Evolutionary conservation across 75 land plant species (phyloP).

Genomic region (Selaginella tamariscina): DNA sequence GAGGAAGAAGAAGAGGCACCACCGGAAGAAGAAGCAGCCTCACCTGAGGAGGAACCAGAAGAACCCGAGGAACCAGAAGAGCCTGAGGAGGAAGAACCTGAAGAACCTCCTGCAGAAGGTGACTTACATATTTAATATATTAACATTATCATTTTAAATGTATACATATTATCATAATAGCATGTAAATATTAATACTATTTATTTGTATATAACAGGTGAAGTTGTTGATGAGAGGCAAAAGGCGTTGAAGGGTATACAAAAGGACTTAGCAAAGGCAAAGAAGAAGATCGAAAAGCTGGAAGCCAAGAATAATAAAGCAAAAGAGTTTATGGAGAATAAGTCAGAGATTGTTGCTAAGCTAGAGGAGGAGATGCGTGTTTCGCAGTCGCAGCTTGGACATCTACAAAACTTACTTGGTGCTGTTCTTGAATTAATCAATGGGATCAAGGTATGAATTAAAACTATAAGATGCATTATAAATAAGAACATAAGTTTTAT

Average conservation of each 20-base stretch:
- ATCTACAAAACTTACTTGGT: neutral
- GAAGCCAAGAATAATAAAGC: neutral
- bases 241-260: constrained; percentile 11
- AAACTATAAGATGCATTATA: too few relatives aligned
- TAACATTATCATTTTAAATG: neutral
- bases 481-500: too few relatives aligned
- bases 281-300: constrained; percentile 13
- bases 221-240: constrained; percentile 7
- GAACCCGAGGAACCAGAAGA: constrained; percentile 9
- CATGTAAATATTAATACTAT: too few relatives aligned
- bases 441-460: neutral
- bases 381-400: neutral
- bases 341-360: neutral
- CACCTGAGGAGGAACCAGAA: neutral
- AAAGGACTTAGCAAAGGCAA: constrained; percentile 2
- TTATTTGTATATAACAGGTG: too few relatives aligned
- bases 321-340: constrained; percentile 2
- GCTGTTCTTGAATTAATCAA: neutral
- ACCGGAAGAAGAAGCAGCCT: neutral
- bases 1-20: constrained; percentile 13
- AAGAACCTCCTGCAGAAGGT: neutral
- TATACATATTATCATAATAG: too few relatives aligned
- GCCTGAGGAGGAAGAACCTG: constrained; percentile 1
- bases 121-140: constrained; percentile 2
- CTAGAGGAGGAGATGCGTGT: neutral